These are phyloP conservation scores for Zygosaccharomyces pseudobailii DNA, from an alignment of 1,139 yeast species.

Conservation along the genomic window DNA sequence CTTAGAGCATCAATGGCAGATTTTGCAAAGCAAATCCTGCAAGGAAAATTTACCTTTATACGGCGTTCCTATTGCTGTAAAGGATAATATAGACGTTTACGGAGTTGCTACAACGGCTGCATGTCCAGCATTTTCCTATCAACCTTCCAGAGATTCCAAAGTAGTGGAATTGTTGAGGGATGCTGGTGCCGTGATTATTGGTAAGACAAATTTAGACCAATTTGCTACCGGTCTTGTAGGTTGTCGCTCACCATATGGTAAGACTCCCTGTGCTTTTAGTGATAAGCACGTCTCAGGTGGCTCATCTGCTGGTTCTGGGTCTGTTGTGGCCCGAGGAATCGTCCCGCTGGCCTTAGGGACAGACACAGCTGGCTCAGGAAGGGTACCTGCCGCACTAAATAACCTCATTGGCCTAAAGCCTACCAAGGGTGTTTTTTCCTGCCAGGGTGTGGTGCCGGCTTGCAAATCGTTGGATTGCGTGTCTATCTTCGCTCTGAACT, in stretches of 20 bases:
- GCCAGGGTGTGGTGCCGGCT: conserved; percentile 93
- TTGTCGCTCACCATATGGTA: conserved; percentile 88
- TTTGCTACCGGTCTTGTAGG: conserved; percentile 98
- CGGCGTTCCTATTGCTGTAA: conserved; percentile 93
- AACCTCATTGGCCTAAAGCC: conserved; percentile 91
- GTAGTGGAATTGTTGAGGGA: conserved; percentile 63
- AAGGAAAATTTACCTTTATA: conserved; percentile 45
- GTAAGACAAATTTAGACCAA: conserved; percentile 92
- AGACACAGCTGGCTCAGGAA: conserved; percentile 97
- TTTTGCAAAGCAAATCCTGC: conserved; percentile 57
- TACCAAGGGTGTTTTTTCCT: conserved; percentile 78
- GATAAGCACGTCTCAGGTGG: conserved; percentile 85
- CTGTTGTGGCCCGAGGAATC: conserved; percentile 80
- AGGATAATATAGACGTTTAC: conserved; percentile 87
- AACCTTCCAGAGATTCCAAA: conserved; percentile 66
- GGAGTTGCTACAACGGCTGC: conserved; percentile 90
- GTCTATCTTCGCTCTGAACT: conserved; percentile 70
- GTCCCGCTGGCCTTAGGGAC: conserved; percentile 90
- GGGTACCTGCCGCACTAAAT: conserved; percentile 96
- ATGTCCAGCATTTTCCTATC: conserved; percentile 74
- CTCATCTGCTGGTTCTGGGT: conserved; percentile 93
- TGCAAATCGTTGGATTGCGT: conserved; percentile 93
- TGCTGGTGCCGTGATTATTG: conserved; percentile 87
- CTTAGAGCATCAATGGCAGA: conserved; percentile 71
- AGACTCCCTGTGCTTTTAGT: conserved; percentile 73